Base-by-base conservation (phyloP, 75 land plant genomes). In the Chamaecyparis obtusa region DNA sequence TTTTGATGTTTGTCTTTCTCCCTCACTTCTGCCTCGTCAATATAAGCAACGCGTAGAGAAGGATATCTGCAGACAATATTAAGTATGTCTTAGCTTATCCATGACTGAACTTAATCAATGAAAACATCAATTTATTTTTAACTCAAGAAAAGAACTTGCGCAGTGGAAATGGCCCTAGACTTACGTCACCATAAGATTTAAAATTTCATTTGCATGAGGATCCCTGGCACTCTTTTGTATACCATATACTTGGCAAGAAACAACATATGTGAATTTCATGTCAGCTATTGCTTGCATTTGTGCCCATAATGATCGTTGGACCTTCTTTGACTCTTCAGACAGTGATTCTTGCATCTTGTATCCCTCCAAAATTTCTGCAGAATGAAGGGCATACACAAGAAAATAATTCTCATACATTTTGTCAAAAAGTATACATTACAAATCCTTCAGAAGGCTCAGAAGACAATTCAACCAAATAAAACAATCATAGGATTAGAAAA, bases 211-310 rank as follows among this genome's bases (percentile, higher is more conserved):
- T 30, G 96, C 99, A 89, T 90, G 95, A 13, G 55, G 87, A 89
- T 97, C 94, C 54, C 93, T 91, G 67, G 90, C 81, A 24, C 93
- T 91, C 76, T 96, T 97, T 35, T 97, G 92, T 83, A 80, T 87
- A 15, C 97, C 99, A 91, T 97, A 97, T 33, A 87, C 86, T 86
- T 96, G 99, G 89, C 99, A 96, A 2, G 99, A 91, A 2, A 93
- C 96, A 27, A 96, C 99, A 88, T 96, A 97, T 39, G 99, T 94
- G 84, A 97, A 97, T 83, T 97, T 97, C 96, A 97, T 94, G 75
- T 97, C 97, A 82, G 97, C 93, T 33, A 96, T 87, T 43, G 99
- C 97, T 83, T 97, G 92, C n/a, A 92, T 89, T 85, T 93, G 95
- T 43, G 98, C 89, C 89, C 86, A 90, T n/a, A 94, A 86, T 30